Base-by-base conservation (phyloP, 768 basidiomycete genomes). In the Phaeotremella skinneri region DNA sequence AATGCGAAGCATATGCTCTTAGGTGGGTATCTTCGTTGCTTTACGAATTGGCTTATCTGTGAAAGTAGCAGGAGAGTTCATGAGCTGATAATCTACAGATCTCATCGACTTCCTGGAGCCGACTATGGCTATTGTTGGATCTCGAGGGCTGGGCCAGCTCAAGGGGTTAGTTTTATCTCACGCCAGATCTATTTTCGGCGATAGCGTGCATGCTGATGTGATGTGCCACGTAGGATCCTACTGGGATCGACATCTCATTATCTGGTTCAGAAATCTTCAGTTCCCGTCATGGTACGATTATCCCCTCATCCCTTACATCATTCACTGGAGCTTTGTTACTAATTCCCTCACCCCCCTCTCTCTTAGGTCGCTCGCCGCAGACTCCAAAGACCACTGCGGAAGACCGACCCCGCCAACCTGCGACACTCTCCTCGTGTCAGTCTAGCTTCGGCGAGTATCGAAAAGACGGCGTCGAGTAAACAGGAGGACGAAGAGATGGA, bases 241-340 rank as follows among this genome's bases (percentile, higher is more conserved):
- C 85, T 97, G 34, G 93, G 92, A 14, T 93, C 91, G 2, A 97
- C 91, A 1, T 94, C 91, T 0, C 90, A 97, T 76, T 97, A 97
- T 58, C 68, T 78, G 23, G 66, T 67, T 4, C 74, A 91, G 82
- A 92, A 91, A 78, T 93, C 90, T 61, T 90, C 90, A 16, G 92
- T 94, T 0, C 92, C 93, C 0, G 91, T 96, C 55, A 94, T 97
- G 92, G 91, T 78, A 25, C 47, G 73, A 55, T 30, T 42, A n/a
- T n/a, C n/a, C 30, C 48, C n/a, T 32, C 50, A 48, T 13, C 48
- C 21, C 23, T n/a, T n/a, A n/a, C n/a, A 52, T 30, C n/a, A 21
- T 47, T 16, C 32, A 11, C 45, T 47, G 45, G 37, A 34, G 48
- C 48, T n/a, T 23, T 54, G 41, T 41, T 30, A 16, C 43, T 31